Base-by-base conservation (phyloP, 192 early-diverging fungal genomes). In the Spizellomyces punctatus region DNA sequence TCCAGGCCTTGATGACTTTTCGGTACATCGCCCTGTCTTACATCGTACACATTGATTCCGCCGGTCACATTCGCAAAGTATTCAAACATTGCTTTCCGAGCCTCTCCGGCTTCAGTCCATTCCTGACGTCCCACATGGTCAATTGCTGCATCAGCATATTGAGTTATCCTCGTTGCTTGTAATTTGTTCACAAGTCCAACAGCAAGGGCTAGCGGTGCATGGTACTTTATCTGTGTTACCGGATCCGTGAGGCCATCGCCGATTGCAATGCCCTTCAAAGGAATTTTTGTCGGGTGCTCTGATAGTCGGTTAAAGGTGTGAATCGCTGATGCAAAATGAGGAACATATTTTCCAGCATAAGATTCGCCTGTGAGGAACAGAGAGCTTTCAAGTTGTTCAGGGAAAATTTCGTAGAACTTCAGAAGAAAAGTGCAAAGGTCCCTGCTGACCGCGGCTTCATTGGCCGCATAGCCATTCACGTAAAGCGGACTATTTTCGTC, bases 271-370 rank as follows among this genome's bases (percentile, higher is more conserved):
- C 90, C 90, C 17, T 57, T 68, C 56, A 91, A 65, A 10, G 78
- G 80, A 58, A 91, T 81, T 36, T 36, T 36, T 42, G 64, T 60
- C 14, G n/a, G 19, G 36, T 75, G 41, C 19, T 10, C 43, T 43
- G 10, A 6, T 8, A n/a, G 63, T 7, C 80, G 70, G 69, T 93
- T 93, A 71, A 83, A 72, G 19, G 84, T 69, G 42, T 86, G 73
- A 55, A 94, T 90, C 22, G 77, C 82, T 19, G 82, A 67, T 0
- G 90, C 91, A 6, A 94, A 79, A 8, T 85, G 79, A 8, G 91
- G 92, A 14, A 93, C 82, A 72, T 82, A 93, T 67, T 93, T 92
- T 41, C 92, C 91, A 14, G 88, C 88, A 72, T 90, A 90, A 46
- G 74, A 72, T 42, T 85, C 83, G 8, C 89, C 91, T 16, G 91